Evolutionary conservation across 768 basidiomycete genomes (phyloP).

Genomic region (Lepiota brunneoincarnata): DNA sequence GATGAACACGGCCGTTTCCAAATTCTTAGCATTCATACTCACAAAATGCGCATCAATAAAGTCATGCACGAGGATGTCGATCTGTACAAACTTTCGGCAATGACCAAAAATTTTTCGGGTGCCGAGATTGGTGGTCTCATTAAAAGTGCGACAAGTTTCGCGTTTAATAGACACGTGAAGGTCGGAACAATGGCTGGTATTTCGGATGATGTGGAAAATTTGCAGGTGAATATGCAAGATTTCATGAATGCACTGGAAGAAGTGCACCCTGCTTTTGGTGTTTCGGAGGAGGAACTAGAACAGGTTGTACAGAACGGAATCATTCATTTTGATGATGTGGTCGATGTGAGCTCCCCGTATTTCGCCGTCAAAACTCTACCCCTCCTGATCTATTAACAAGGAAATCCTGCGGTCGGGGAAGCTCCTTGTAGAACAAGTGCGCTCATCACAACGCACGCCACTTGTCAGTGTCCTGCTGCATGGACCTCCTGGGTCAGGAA

Average conservation of each 20-base stretch:
- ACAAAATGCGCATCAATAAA: constrained; percentile 88
- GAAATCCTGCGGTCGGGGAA: constrained; percentile 83
- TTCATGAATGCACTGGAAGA: constrained; percentile 92
- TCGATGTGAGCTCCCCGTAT: constrained; percentile 63
- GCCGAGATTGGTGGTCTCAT: constrained; percentile 95
- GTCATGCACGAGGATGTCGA: constrained; percentile 89
- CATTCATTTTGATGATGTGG: constrained; percentile 72
- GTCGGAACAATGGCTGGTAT: constrained; percentile 97
- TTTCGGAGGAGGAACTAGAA: constrained; percentile 92
- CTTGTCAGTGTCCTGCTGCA: constrained; percentile 89
- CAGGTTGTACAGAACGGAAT: constrained; percentile 96
- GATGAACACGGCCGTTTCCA: constrained; percentile 91
- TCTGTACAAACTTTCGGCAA: constrained; percentile 71
- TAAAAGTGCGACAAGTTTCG: constrained; percentile 98
- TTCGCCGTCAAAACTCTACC: not conserved
- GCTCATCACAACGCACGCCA: constrained; percentile 84
- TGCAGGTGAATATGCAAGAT: constrained; percentile 83
- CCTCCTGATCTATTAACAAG: constrained; percentile 37
- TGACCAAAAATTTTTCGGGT: constrained; percentile 97
- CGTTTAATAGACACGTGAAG: constrained; percentile 96
- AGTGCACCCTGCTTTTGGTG: constrained; percentile 95
- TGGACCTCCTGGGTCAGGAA: constrained; percentile 88
- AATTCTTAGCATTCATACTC: constrained; percentile 93
- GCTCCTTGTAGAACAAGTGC: constrained; percentile 92
- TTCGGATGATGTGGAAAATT: constrained; percentile 91